Evolutionary conservation across 75 land plant genomes (phyloP), one percentile per base, ranked within the genome.

Genomic region (Selaginella moellendorffii): DNA sequence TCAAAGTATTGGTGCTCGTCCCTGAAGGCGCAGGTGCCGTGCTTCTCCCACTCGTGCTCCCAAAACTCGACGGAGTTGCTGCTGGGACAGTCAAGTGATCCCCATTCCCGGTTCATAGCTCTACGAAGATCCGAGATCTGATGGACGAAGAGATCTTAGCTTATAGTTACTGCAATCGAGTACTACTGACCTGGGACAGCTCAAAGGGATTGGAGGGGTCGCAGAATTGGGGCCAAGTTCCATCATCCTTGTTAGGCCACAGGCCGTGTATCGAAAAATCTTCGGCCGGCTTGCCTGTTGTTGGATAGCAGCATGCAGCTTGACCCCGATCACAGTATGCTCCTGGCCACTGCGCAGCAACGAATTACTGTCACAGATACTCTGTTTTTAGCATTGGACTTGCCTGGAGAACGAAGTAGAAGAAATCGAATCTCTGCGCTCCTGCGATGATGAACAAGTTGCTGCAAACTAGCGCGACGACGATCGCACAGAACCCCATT

Each of bases 31-130:
- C 96, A 89, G 0, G 87, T 89, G 26, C 96, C 96, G 30, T 89
- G 96, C 79, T 86, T 89, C 0, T 76, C 66, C 96, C 91, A 86
- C 56, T 89, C 90, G 62, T 89, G 96, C 0, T 56, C 23, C 96
- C 96, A 86, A 64, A 89, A 86, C 2, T 29, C 46, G 0, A 27
- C 2, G 17, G 83, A 80, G 60, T 71, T 62, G 60, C 77, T 56
- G 67, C 80, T 85, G 0, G 84, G 83, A 69, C 95, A 88, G 0
- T 81, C 78, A 22, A 88, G 63, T 1, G 95, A 69, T 17, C 79
- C n/a, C 95, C 90, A 88, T 0, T 76, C 42, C 25, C 46, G 12
- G 51, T 77, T 61, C 76, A 88, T 28, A 20, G 64, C 42, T 0
- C 51, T 53, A 0, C 54, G 63, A 54, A 85, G 53, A 52, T 85